Conservation (phyloP, 345 rosid species). For the Syzygium aqueum region DNA sequence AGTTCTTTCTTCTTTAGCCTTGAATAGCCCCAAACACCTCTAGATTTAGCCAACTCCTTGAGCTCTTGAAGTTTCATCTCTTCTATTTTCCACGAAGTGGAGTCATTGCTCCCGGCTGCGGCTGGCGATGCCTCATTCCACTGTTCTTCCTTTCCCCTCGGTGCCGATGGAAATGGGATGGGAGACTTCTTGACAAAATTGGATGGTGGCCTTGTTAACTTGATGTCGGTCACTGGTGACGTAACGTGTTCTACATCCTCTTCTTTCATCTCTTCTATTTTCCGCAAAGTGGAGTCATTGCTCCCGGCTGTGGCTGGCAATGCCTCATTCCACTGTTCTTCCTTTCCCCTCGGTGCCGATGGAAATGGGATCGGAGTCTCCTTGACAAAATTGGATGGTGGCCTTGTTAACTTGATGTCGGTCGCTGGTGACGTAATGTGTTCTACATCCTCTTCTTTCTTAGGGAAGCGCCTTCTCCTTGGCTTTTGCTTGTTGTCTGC, state of each 20-base stretch:
- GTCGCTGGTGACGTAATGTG: neutral
- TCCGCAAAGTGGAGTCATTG: constrained; percentile 4
- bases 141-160: constrained; percentile 8
- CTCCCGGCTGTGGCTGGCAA: neutral
- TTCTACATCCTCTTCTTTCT: neutral
- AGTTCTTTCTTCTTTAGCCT: constrained; percentile 55
- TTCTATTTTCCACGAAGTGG: constrained; percentile 16
- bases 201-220: constrained; percentile 28
- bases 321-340: constrained; percentile 3
- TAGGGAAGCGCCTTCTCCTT: neutral
- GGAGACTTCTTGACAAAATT: constrained; percentile 36
- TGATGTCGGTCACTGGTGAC: neutral
- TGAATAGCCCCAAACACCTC: constrained; percentile 56
- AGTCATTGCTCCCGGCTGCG: neutral
- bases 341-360: constrained; percentile 13
- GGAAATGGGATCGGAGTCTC: constrained; percentile 26
- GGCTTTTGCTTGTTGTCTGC: constrained; percentile 5
- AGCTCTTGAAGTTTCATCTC: constrained; percentile 58
- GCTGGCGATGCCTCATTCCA: constrained; percentile 2
- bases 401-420: constrained; percentile 15
- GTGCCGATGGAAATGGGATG: constrained; percentile 16
- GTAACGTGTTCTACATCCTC: neutral
- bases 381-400: constrained; percentile 36
- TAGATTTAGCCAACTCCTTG: constrained; percentile 56
- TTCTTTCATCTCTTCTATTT: constrained; percentile 41